Base-by-base conservation (phyloP, 2,329 filamentous ascomycete species). In the Cercospora sojina region DNA sequence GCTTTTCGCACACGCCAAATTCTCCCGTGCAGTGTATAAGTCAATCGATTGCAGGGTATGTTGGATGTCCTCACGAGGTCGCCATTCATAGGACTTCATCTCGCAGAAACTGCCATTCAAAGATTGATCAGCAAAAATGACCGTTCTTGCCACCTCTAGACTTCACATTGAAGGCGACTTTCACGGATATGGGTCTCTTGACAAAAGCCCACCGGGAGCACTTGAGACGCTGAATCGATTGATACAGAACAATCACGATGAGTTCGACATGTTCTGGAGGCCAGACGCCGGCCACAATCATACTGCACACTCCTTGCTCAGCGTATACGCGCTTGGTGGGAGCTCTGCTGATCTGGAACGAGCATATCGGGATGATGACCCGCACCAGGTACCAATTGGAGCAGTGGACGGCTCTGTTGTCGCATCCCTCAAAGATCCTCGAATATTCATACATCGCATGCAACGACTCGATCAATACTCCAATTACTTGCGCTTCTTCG, bases 401-500 rank as follows among this genome's bases (percentile, higher is more conserved):
- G 23, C 51, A 3, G 51, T 55, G 27, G 51, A 55, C 23, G 12
- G 12, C 23, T 31, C 51, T n/a, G 25, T 55, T 23, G 51, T 55
- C 16, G 12, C 23, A 13, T 25, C 51, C 1, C 51, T 55, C 51
- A 55, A 55, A 55, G 51, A 55, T 8, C 51, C 51, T 31, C 23
- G 27, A 25, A 31, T 55, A 27, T 55, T 55, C 23, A 55, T 27
- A 55, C 23, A 55, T 7, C 51, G 51, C 6, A 55, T 55, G 51
- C 51, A 55, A 23, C 18, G 16, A 13, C 23, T 55, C 5, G 51
- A 55, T n/a, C 51, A 55, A n/a, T 96, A 95, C 74, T 79, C 86
- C 5, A 87, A 92, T 72, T 95, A 90, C 74, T 82, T 96, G 1
- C 80, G 81, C 5, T 96, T 90, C 80, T 97, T 91, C 79, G 86